phyloP scores from a whole-genome alignment of 2,329 filamentous ascomycete genomes.

The Trichoderma semiorbis region DNA sequence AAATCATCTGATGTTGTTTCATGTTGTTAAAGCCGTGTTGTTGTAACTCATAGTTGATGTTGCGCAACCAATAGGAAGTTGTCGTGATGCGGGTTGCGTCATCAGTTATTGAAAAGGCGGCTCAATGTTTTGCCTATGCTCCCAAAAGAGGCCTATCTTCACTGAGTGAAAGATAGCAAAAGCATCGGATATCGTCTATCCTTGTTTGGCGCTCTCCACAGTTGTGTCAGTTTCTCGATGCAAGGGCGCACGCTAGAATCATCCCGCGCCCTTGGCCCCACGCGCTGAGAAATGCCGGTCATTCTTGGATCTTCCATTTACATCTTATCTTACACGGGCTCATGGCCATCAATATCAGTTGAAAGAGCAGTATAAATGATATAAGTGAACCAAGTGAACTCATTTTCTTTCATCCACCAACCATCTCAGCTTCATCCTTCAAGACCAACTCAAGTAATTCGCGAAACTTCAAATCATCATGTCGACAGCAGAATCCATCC shows the following conservation, averaged over 20 bases:
- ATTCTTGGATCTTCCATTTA: not conserved
- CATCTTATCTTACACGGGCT: not conserved
- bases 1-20: not conserved
- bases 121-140: not conserved
- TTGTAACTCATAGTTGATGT: not conserved
- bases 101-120: not conserved
- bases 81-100: not conserved
- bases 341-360: not conserved
- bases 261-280: not conserved
- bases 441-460: not conserved
- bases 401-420: not conserved
- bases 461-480: not conserved
- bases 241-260: not conserved
- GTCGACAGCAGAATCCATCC: not conserved
- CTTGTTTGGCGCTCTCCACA: not conserved
- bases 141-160: rapidly evolving
- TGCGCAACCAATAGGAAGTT: not conserved
- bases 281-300: not conserved
- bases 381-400: not conserved
- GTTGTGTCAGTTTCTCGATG: not conserved
- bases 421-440: not conserved
- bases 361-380: not conserved
- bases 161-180: not conserved
- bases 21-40: not conserved
- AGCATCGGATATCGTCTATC: not conserved